Percentiles rank a stretch among this genome's conserved stretches.
phyloP scores from a whole-genome alignment of 306 rosid species.

The Prunus davidiana region DNA sequence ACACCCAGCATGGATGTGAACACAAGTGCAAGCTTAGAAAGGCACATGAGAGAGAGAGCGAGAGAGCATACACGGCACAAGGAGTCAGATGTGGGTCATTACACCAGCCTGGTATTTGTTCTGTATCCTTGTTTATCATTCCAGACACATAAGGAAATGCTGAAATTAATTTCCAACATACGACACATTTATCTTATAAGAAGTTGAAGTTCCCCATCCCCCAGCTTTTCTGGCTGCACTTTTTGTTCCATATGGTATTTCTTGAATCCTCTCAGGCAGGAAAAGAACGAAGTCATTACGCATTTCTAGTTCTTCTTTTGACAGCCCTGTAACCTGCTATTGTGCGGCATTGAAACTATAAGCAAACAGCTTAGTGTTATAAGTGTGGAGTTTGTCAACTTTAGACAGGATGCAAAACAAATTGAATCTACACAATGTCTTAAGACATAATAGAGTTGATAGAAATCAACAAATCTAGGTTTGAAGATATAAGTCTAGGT shows the following conservation, averaged over 20 bases:
- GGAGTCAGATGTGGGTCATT: slow-evolving; percentile 92
- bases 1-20: not conserved
- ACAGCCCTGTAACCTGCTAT: slow-evolving; percentile 70
- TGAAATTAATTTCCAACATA: slow-evolving; percentile 21
- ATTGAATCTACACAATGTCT: too few relatives aligned
- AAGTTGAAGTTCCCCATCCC: slow-evolving; percentile 41
- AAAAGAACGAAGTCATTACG: slow-evolving; percentile 57
- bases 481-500: not conserved
- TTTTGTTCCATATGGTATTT: slow-evolving; percentile 67
- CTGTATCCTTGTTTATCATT: slow-evolving; percentile 56
- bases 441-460: too few relatives aligned
- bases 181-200: slow-evolving; percentile 30
- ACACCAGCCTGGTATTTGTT: slow-evolving; percentile 98
- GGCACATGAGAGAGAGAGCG: slow-evolving; percentile 13
- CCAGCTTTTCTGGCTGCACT: slow-evolving; percentile 42
- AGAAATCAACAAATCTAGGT: too few relatives aligned
- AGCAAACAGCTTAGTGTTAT: slow-evolving; percentile 1
- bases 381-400: slow-evolving; percentile 2
- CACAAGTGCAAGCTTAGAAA: not conserved
- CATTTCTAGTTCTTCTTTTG: slow-evolving; percentile 54
- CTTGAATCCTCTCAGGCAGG: slow-evolving; percentile 75
- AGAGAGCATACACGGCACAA: slow-evolving; percentile 82
- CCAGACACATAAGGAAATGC: slow-evolving; percentile 24
- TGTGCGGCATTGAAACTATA: slow-evolving; percentile 11
- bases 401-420: not conserved